These are phyloP conservation scores for Trametes cubensis DNA, from an alignment of 768 basidiomycete species.

Conservation along the genomic window DNA sequence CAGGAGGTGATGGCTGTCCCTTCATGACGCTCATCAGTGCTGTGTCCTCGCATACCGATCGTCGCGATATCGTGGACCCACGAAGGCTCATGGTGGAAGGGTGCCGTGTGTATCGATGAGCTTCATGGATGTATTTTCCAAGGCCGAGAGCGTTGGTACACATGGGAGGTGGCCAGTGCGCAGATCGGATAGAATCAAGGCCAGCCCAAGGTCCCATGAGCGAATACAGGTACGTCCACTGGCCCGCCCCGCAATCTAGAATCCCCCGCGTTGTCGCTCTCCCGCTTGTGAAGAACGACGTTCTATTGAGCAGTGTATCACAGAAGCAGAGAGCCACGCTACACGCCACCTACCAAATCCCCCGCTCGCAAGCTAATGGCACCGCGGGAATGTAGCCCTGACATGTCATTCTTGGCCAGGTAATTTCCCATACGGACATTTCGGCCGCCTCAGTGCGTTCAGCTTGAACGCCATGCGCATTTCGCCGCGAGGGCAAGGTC, in stretches of 20 bases:
- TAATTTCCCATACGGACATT: too few relatives aligned
- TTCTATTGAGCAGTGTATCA: neutral
- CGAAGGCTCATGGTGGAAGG: too few relatives aligned
- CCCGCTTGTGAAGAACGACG: neutral
- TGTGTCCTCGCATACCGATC: neutral
- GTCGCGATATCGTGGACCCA: neutral
- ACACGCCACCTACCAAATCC: neutral
- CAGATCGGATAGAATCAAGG: conserved; percentile 6
- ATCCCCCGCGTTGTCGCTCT: conserved; percentile 2
- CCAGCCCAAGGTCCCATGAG: conserved; percentile 6
- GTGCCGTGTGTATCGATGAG: neutral
- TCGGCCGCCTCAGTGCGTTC: too few relatives aligned
- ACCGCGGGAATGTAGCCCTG: too few relatives aligned
- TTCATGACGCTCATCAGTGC: neutral
- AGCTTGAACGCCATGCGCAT: too few relatives aligned
- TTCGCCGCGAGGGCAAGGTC: too few relatives aligned
- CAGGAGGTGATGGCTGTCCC: neutral
- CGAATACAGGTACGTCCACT: neutral
- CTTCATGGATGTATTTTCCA: neutral
- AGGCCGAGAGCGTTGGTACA: too few relatives aligned
- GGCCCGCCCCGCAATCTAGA: conserved; percentile 1
- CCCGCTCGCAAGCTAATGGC: neutral
- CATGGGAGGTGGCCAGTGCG: neutral
- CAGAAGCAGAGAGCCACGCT: neutral
- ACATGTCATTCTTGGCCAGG: too few relatives aligned